These are phyloP conservation scores for Leucogyrophana mollusca DNA, from an alignment of 768 basidiomycete species.

Conservation along the genomic window DNA sequence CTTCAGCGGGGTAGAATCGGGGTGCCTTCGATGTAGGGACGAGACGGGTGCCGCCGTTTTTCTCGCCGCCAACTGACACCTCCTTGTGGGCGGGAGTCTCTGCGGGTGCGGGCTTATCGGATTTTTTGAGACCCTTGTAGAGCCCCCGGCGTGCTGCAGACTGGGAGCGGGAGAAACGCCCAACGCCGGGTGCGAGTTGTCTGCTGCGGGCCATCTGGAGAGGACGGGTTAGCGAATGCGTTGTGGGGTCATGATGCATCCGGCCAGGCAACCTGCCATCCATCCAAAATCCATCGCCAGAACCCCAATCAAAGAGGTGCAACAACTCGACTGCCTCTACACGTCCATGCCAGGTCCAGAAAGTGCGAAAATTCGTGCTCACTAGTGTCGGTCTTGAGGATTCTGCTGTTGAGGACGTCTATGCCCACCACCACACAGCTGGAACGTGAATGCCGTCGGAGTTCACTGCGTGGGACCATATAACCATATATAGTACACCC, in stretches of 20 bases:
- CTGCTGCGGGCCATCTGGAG: slow-evolving; percentile 82
- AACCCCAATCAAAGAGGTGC: slow-evolving; percentile 2
- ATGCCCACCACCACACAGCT: background rate
- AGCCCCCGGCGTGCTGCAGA: slow-evolving; percentile 79
- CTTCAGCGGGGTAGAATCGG: slow-evolving; percentile 94
- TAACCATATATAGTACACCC: background rate
- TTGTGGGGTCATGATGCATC: slow-evolving; percentile 30
- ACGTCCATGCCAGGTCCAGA: slow-evolving; percentile 1
- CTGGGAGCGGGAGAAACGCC: slow-evolving; percentile 80
- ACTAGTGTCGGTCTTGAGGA: slow-evolving; percentile 46
- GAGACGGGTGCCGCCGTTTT: slow-evolving; percentile 87
- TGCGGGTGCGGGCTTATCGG: slow-evolving; percentile 59
- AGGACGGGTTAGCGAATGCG: slow-evolving; percentile 13
- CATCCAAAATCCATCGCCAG: slow-evolving; percentile 21
- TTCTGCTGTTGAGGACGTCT: slow-evolving; percentile 30
- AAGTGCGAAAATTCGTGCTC: slow-evolving; percentile 29
- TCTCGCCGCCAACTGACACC: slow-evolving; percentile 83
- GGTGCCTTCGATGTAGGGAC: slow-evolving; percentile 85
- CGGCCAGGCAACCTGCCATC: slow-evolving; percentile 30
- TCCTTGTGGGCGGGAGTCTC: slow-evolving; percentile 65
- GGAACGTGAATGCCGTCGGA: background rate
- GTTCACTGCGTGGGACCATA: background rate
- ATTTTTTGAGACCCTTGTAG: slow-evolving; percentile 83
- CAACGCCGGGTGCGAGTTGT: slow-evolving; percentile 79
- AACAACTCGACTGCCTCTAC: background rate